A percentile compares a stretch with the other conserved stretches of the same genome.
phyloP scores from a whole-genome alignment of 2,329 filamentous ascomycete species.

The Periconia sp. region DNA sequence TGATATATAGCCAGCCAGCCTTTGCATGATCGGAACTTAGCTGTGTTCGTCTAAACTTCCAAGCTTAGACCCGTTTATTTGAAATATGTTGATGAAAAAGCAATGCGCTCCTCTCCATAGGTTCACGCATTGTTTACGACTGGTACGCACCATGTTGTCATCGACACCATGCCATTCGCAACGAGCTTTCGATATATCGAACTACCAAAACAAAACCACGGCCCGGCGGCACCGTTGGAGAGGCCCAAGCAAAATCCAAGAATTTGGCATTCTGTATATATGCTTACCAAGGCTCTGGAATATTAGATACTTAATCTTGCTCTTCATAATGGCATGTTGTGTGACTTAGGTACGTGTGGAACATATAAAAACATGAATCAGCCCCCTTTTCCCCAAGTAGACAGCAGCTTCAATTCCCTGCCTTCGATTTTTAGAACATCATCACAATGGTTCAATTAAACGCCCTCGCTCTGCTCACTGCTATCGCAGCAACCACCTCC shows the following conservation, averaged over 20 bases:
- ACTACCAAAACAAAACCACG: neutral
- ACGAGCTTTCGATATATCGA: neutral
- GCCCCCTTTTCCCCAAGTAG: neutral
- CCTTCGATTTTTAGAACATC: neutral
- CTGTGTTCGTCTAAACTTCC: neutral
- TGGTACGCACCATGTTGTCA: neutral
- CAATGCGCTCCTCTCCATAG: neutral
- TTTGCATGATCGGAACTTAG: neutral
- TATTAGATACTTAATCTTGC: neutral
- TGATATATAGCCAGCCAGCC: neutral
- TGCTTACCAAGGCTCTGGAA: neutral
- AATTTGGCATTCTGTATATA: neutral
- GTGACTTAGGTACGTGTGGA: neutral
- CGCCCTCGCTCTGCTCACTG: constrained; percentile 23
- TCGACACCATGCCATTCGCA: neutral
- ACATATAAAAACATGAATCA: neutral
- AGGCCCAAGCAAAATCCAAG: no score
- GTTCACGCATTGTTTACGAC: neutral
- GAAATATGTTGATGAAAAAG: neutral
- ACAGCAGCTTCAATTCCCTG: neutral
- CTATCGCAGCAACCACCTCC: constrained; percentile 17
- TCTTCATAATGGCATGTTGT: neutral
- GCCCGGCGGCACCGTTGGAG: neutral
- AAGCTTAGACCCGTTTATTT: neutral
- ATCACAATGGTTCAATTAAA: constrained; percentile 28